Evolutionary conservation across 2,329 filamentous ascomycete species (phyloP), one percentile per base, ranked within the genome.

Genomic region (Davidsoniella australis): DNA sequence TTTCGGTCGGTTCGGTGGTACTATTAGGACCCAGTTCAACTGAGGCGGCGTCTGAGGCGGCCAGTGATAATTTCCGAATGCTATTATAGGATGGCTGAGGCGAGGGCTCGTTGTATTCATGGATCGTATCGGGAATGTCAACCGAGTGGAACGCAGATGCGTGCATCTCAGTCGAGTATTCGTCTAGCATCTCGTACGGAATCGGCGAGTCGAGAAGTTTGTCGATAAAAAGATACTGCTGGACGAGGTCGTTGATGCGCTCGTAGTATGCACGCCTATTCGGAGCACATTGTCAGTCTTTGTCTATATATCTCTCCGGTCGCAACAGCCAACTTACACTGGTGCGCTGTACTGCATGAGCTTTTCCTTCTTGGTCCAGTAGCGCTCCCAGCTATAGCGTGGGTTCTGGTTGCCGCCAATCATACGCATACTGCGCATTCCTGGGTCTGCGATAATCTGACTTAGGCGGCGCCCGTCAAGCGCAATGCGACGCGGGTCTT

Each of bases 191-290:
- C 58, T 89, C 81, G 60, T 94, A 88, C 2, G 88, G 88, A n/a
- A 94, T 75, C 26, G 85, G 88, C 7, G 86, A 94, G 64, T 94
- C 87, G 54, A 96, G 73, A 50, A 96, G 70, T 47, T 82, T 77
- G 64, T 95, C 89, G 57, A 95, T 94, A 62, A 93, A 95, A 55
- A 93, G 71, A 62, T 95, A 96, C 61, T 94, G 83, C 62, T 91
- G 84, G 52, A 96, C 78, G 41, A 95, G 70, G 56, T 80, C 79
- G 65, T 96, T 96, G 60, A 80, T 89, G 41, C 85, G 78, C 68
- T 93, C 81, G 60, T 96, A 94, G 66, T 94, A 95, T 59, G 80
- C 61, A 43, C 87, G 82, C 53, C 77, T 81, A 55, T 6, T 10
- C n/a, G 18, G 14, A 9, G 20, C 10, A 18, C 41, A 44, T 4